Evolutionary conservation across 345 rosid species (phyloP).

Genomic region (Dovyalis caffra): DNA sequence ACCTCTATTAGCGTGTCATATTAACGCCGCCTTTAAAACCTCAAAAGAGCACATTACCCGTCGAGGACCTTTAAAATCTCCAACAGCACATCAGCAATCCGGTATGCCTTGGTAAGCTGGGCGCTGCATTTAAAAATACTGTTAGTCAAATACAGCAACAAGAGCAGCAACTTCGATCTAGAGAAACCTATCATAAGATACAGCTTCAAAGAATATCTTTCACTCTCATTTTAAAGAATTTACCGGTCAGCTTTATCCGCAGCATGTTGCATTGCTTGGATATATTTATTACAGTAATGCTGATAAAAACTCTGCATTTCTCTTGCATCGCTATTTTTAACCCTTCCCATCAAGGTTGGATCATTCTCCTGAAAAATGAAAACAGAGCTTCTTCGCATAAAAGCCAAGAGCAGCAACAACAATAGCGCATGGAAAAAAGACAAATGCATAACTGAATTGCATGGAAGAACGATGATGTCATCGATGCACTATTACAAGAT

Average conservation of each 20-base stretch:
- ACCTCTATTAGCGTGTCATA: conserved; percentile 91
- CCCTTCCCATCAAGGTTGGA: conserved; percentile 73
- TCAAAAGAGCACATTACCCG: no score
- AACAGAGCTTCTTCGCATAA: background rate
- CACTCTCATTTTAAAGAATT: conserved; percentile 19
- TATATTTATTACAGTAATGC: conserved; percentile 80
- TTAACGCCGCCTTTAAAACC: conserved; percentile 97
- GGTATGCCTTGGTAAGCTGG: conserved; percentile 98
- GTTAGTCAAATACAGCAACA: conserved; percentile 6
- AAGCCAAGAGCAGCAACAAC: background rate
- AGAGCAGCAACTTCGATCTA: background rate
- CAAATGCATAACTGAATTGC: background rate
- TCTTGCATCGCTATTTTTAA: conserved; percentile 83
- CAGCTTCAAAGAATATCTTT: background rate
- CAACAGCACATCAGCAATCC: conserved; percentile 99
- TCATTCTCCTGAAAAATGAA: conserved; percentile 60
- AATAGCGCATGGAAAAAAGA: background rate
- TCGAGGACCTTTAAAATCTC: no score
- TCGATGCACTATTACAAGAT: background rate
- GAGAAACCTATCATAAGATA: background rate
- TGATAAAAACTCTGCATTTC: conserved; percentile 93
- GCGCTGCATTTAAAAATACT: conserved; percentile 54
- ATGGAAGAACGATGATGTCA: background rate
- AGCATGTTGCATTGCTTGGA: conserved; percentile 83
- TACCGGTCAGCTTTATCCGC: conserved; percentile 96